Base-by-base conservation (phyloP, 305 asterid genomes). In the Fraxinus nigra region DNA sequence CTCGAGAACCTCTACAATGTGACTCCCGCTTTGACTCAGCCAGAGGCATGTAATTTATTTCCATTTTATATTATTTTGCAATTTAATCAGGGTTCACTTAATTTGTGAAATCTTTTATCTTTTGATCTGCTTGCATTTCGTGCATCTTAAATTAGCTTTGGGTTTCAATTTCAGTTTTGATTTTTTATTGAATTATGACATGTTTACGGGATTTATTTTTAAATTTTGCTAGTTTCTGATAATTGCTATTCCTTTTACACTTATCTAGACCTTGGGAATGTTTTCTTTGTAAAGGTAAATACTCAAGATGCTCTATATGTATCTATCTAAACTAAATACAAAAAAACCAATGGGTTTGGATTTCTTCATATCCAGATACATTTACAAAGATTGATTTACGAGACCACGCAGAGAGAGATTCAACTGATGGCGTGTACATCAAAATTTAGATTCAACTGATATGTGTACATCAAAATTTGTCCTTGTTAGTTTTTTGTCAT, bases 1-100 rank as follows among this genome's bases (percentile, higher is more conserved):
- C 88, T 92, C 79, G 84, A 63, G 80, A 91, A 87, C 84, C 87
- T 92, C 0, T 88, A 88, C 85, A 91, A 90, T 87, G 92, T 84
- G 83, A 91, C 95, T 78, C 82, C 82, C 74, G 81, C 90, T 81
- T 87, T 87, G 76, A 86, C 88, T 34, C 82, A 86, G 75, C 87
- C 92, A 75, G 88, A 92, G 95, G 96, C 89, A 85, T 78, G 94
- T 79, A 65, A 75, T 61, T 81, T 84, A 26, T 35, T 77, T 59
- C 75, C 74, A 78, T 72, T n/a, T 34, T 72, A 14, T 72, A n/a
- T 72, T 33, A 72, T 46, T 74, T 67, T 43, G 78, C 77, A 67
- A 69, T 77, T 72, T 48, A 30, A n/a, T 87, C 84, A 84, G 90
- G 90, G 89, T 83, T 87, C 79, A 74, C 28, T 81, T 59, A 72